A percentile compares a stretch with the other conserved stretches of the same genome.
Evolutionary conservation across 1,284 basidiomycete species (phyloP).

Genomic region (Coriolopsis trogii): DNA sequence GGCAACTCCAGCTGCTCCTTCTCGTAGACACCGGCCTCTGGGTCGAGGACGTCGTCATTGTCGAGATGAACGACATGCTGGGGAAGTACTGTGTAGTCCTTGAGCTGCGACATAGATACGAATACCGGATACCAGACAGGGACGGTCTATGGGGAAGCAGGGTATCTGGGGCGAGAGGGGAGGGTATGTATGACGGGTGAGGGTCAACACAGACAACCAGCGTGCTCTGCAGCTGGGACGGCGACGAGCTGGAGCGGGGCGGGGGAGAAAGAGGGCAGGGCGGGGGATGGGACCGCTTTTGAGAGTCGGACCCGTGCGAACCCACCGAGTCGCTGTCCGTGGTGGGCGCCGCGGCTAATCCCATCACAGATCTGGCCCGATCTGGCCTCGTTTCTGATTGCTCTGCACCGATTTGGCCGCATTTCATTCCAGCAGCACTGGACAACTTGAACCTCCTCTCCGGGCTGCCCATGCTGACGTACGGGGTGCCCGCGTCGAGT

Average conservation of each 20-base stretch:
- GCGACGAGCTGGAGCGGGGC: conserved; percentile 3
- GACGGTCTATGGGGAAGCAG: conserved; percentile 20
- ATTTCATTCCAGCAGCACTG: not conserved
- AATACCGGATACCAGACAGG: conserved; percentile 14
- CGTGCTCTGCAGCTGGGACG: conserved; percentile 34
- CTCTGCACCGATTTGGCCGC: not conserved
- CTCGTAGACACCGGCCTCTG: conserved; percentile 40
- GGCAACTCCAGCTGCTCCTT: conserved; percentile 51
- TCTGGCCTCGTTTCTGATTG: conserved; percentile 8
- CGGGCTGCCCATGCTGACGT: conserved; percentile 14
- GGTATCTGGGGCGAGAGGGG: conserved; percentile 25
- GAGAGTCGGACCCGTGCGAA: conserved; percentile 14
- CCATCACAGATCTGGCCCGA: conserved; percentile 17
- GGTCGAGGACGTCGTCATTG: conserved; percentile 30
- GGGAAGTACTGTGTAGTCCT: conserved; percentile 34
- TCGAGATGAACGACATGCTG: conserved; percentile 30
- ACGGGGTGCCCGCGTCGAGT: too few species aligned
- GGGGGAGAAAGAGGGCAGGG: conserved; percentile 7
- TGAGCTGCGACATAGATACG: conserved; percentile 35
- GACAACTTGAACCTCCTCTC: not conserved
- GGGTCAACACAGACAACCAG: conserved; percentile 22
- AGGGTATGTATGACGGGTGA: conserved; percentile 17
- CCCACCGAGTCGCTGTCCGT: conserved; percentile 1
- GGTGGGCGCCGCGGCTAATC: conserved; percentile 15
- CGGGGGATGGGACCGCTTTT: conserved; percentile 20